A percentile compares a stretch with the other conserved stretches of the same genome.
These are phyloP conservation scores for Wolfiporia cocos DNA, from an alignment of 1,284 basidiomycete species.

Conservation along the genomic window DNA sequence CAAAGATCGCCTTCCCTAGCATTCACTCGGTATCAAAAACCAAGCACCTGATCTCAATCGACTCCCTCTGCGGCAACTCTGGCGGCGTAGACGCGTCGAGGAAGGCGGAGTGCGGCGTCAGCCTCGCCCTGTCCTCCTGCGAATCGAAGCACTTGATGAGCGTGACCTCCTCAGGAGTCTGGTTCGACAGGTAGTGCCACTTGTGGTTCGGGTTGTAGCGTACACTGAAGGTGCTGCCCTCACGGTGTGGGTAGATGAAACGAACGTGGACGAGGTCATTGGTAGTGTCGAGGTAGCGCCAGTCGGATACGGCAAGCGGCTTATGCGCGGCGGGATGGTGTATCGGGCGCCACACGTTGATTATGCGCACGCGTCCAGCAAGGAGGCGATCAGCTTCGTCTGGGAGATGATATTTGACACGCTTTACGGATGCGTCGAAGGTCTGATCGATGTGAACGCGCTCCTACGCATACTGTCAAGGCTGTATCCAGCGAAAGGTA, in stretches of 20 bases:
- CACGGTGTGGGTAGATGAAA: conserved; percentile 28
- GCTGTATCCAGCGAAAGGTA: too few species aligned
- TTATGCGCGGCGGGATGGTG: conserved; percentile 36
- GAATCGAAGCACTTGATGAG: conserved; percentile 46
- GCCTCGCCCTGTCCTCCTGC: conserved; percentile 30
- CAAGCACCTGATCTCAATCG: conserved; percentile 36
- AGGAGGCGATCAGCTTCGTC: conserved; percentile 40
- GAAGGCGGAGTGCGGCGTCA: conserved; percentile 45
- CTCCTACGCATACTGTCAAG: too few species aligned
- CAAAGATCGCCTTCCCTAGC: too few species aligned
- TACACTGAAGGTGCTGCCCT: conserved; percentile 32
- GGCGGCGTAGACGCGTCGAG: conserved; percentile 30
- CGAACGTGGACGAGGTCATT: conserved; percentile 29
- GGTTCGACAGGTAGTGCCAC: conserved; percentile 42
- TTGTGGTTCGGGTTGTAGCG: conserved; percentile 32
- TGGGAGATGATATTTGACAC: conserved; percentile 48
- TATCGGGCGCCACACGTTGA: conserved; percentile 54
- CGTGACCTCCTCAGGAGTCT: conserved; percentile 41
- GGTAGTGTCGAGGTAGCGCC: conserved; percentile 29
- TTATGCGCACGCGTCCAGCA: conserved; percentile 46
- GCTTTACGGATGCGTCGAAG: conserved; percentile 36
- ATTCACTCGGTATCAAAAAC: conserved; percentile 29
- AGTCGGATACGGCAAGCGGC: conserved; percentile 45
- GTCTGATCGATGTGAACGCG: too few species aligned
- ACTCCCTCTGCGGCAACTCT: conserved; percentile 35